phyloP scores from a whole-genome alignment of 441 rosid species.

The Euphorbia celastroides region DNA sequence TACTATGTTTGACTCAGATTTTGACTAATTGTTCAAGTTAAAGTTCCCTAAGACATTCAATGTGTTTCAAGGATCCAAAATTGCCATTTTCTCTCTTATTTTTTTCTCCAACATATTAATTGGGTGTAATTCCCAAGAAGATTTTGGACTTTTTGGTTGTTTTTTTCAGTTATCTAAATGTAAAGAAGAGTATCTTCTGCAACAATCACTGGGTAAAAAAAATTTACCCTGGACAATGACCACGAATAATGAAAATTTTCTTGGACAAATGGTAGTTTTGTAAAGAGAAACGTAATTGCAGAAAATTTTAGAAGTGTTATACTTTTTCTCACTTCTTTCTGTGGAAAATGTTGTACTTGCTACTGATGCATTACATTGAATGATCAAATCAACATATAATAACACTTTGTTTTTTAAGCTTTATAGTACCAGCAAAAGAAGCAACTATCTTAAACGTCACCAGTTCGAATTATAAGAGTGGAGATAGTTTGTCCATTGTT shows the following conservation, averaged over 20 bases:
- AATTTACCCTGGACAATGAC: neutral
- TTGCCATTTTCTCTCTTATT: neutral
- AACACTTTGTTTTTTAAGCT: neutral
- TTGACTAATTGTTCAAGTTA: too few species aligned
- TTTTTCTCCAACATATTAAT: neutral
- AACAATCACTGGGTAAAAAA: neutral
- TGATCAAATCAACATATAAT: neutral
- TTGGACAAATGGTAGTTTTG: neutral
- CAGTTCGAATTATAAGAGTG: too few species aligned
- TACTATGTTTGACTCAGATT: too few species aligned
- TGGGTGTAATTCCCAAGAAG: constrained; percentile 1
- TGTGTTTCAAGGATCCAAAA: neutral
- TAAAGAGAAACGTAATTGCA: neutral
- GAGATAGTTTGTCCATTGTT: too few species aligned
- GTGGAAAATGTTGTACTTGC: neutral
- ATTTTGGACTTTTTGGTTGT: neutral
- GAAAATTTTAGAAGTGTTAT: neutral
- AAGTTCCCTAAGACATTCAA: too few species aligned
- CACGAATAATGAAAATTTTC: neutral
- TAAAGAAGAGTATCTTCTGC: neutral
- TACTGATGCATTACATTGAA: neutral
- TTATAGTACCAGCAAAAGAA: neutral
- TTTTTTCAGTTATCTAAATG: neutral
- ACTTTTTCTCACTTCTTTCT: neutral
- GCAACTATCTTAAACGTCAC: too few species aligned